Conservation (phyloP, 176 grass and related monocot species). For the Bothriochloa decipiens region DNA sequence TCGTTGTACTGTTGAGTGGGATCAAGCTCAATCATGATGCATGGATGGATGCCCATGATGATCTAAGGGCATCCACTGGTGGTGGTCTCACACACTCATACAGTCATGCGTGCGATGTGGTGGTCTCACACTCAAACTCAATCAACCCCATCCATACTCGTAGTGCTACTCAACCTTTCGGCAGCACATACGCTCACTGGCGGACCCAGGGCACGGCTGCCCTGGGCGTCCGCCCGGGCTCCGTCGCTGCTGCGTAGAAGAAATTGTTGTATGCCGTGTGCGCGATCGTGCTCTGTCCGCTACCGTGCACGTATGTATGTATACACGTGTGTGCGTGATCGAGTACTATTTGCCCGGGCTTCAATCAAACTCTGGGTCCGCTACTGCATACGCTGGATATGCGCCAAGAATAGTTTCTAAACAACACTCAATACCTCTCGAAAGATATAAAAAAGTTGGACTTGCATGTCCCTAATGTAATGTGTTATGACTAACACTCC, state of each 20-base stretch:
- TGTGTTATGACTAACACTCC: not conserved
- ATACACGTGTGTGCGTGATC: no score
- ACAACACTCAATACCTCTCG: not conserved
- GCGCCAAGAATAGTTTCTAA: conserved; percentile 12
- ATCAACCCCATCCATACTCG: not conserved
- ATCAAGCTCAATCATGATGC: conserved; percentile 5
- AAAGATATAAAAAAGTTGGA: not conserved
- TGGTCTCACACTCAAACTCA: conserved; percentile 36
- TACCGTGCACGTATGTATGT: no score
- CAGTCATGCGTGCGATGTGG: conserved; percentile 32
- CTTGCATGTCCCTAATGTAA: not conserved
- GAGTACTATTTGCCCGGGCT: no score
- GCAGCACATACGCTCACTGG: not conserved
- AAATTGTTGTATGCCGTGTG: no score
- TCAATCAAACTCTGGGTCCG: no score
- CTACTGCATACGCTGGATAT: not conserved
- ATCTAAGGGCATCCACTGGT: conserved; percentile 42
- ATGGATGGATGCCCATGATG: conserved; percentile 35
- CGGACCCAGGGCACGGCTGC: no score
- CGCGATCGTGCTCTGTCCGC: no score
- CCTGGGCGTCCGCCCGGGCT: no score
- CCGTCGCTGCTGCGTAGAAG: no score
- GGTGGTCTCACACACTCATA: conserved; percentile 44
- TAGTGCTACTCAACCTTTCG: conserved; percentile 50
- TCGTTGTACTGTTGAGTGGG: conserved; percentile 31